These are phyloP conservation scores for Fagus crenata DNA, from an alignment of 306 rosid genomes.

Conservation along the genomic window DNA sequence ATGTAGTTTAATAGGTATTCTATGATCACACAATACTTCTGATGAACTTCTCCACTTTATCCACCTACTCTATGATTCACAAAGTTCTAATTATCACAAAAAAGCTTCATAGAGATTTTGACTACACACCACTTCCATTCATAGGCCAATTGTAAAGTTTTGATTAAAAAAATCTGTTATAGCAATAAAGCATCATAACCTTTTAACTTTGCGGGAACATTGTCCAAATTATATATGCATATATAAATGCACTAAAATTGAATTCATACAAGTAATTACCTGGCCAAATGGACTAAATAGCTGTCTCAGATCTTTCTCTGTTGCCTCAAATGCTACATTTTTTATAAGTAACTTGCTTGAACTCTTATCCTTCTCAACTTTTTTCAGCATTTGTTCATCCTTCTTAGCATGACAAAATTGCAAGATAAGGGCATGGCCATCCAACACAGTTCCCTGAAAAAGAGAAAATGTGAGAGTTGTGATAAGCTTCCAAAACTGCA, in stretches of 20 bases:
- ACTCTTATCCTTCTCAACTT: conserved; percentile 63
- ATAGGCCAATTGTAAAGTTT: not conserved
- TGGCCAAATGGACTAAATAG: conserved; percentile 91
- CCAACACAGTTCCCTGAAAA: conserved; percentile 80
- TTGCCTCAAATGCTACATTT: conserved; percentile 92
- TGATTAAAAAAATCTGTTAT: not conserved
- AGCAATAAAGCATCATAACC: not conserved
- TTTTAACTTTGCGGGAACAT: not conserved
- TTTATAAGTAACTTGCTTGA: conserved; percentile 77
- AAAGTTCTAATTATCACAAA: not conserved
- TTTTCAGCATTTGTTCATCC: conserved; percentile 49
- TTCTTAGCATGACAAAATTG: conserved; percentile 77
- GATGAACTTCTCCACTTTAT: no score
- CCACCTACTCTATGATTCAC: no score
- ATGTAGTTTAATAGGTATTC: no score
- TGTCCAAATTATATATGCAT: not conserved
- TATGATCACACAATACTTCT: no score
- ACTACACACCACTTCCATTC: not conserved
- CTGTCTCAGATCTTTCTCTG: conserved; percentile 78
- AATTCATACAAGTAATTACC: conserved; percentile 46
- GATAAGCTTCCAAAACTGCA: conserved; percentile 31
- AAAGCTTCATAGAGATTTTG: not conserved
- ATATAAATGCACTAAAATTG: not conserved
- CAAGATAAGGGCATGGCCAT: conserved; percentile 74
- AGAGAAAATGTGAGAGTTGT: conserved; percentile 20